Percentiles rank a stretch among this genome's conserved stretches.
These are phyloP conservation scores for Paracoccidioides lutzii DNA, from an alignment of 2,329 filamentous ascomycete species.

Conservation along the genomic window DNA sequence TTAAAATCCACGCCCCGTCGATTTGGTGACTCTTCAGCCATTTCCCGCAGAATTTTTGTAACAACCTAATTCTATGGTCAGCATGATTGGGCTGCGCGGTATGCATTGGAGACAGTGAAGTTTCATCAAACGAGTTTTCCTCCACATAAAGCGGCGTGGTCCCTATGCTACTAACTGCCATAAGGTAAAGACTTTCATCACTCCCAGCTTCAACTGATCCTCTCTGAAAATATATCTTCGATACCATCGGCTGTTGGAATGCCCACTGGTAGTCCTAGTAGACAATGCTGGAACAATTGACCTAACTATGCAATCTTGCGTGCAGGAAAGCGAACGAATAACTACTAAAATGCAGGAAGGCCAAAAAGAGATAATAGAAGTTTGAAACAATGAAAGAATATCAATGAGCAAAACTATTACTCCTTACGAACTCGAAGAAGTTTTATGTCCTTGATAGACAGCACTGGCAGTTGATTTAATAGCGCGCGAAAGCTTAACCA, in stretches of 20 bases:
- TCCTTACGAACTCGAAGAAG: too few species aligned
- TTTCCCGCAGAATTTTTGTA: slow-evolving; percentile 38
- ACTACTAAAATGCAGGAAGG: too few species aligned
- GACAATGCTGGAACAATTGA: too few species aligned
- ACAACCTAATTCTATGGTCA: slow-evolving; percentile 23
- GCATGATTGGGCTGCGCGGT: neutral
- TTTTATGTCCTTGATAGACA: too few species aligned
- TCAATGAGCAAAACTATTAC: too few species aligned
- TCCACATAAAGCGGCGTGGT: slow-evolving; percentile 41
- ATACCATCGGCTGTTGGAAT: slow-evolving; percentile 29
- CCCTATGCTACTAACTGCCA: slow-evolving; percentile 36
- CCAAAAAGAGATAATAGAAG: too few species aligned
- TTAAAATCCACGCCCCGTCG: slow-evolving; percentile 29
- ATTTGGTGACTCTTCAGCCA: slow-evolving; percentile 31
- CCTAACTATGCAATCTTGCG: too few species aligned
- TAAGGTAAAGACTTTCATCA: slow-evolving; percentile 44
- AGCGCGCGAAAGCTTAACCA: neutral
- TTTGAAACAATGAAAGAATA: too few species aligned
- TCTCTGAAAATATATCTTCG: slow-evolving; percentile 36
- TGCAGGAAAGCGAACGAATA: too few species aligned
- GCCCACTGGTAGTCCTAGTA: slow-evolving; percentile 22
- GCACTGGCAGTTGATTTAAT: too few species aligned
- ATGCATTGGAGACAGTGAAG: neutral
- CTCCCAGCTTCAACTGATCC: slow-evolving; percentile 38
- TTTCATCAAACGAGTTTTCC: slow-evolving; percentile 9